These are phyloP conservation scores for Geranomyces michiganensis DNA, from an alignment of 192 early-diverging fungal species.

Conservation along the genomic window DNA sequence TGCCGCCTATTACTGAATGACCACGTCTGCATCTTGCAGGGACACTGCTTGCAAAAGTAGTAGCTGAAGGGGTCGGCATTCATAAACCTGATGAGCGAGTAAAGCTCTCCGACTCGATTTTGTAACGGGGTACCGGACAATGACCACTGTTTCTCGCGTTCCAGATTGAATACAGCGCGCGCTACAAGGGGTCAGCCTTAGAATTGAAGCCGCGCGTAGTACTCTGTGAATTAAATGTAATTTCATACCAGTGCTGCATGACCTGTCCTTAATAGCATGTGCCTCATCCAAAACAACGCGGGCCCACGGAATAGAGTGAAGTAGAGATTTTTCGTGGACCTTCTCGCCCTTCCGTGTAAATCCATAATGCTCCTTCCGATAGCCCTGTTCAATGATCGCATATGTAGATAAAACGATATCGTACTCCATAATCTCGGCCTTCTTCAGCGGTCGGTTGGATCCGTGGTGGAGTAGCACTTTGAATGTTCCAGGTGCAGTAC, in stretches of 20 bases:
- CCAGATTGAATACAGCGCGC: slow-evolving; percentile 77
- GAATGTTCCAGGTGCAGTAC: slow-evolving; percentile 60
- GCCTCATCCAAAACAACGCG: slow-evolving; percentile 83
- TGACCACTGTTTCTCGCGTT: slow-evolving; percentile 72
- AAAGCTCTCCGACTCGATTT: slow-evolving; percentile 92
- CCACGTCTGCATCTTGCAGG: slow-evolving; percentile 60
- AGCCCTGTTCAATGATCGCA: slow-evolving; percentile 74
- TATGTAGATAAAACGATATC: slow-evolving; percentile 74
- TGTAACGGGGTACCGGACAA: slow-evolving; percentile 93
- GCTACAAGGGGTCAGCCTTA: too few relatives aligned
- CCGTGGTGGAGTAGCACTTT: slow-evolving; percentile 78
- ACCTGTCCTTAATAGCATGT: slow-evolving; percentile 90
- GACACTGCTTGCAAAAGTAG: slow-evolving; percentile 83
- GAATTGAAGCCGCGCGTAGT: too few relatives aligned
- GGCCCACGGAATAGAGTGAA: slow-evolving; percentile 80
- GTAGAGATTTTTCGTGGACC: slow-evolving; percentile 62
- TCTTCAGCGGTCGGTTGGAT: slow-evolving; percentile 51
- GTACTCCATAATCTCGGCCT: slow-evolving; percentile 61
- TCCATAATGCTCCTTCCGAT: slow-evolving; percentile 73
- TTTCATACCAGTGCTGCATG: slow-evolving; percentile 60
- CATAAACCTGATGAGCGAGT: slow-evolving; percentile 87
- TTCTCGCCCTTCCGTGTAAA: slow-evolving; percentile 63
- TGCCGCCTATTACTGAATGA: slow-evolving; percentile 38
- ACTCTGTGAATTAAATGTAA: too few relatives aligned
- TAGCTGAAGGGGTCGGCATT: slow-evolving; percentile 79